Evolutionary conservation across 1,139 yeast genomes (phyloP).

Genomic region (Yamadazyma spencermartinsiae): DNA sequence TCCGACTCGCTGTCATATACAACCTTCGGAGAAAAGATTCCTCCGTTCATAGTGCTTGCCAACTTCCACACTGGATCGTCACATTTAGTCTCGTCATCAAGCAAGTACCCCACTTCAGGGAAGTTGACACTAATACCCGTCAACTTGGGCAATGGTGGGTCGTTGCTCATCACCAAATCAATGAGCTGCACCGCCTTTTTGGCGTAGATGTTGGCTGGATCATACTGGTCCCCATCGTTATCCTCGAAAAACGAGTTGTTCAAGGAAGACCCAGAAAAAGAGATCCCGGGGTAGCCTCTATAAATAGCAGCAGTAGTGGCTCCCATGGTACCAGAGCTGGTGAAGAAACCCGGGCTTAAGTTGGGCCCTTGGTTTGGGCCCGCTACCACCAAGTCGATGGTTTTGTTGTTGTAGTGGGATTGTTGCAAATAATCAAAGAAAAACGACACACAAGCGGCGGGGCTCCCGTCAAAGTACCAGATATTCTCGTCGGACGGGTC

Average conservation of each 20-base stretch:
- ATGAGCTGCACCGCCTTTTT: conserved; percentile 39
- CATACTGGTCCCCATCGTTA: conserved; percentile 27
- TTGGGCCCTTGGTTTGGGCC: conserved; percentile 51
- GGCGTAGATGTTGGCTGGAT: conserved; percentile 44
- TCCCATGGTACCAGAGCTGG: conserved; percentile 47
- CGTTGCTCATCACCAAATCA: conserved; percentile 32
- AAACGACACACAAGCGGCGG: conserved; percentile 43
- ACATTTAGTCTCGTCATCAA: conserved; percentile 30
- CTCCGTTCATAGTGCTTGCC: conserved; percentile 41
- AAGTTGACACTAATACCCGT: conserved; percentile 50
- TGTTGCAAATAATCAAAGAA: conserved; percentile 43
- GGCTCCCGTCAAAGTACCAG: conserved; percentile 50
- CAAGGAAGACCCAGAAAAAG: conserved; percentile 26
- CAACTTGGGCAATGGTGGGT: conserved; percentile 40
- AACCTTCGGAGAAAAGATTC: conserved; percentile 29
- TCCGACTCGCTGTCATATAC: conserved; percentile 22
- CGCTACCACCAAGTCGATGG: conserved; percentile 43
- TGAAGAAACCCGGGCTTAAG: conserved; percentile 36
- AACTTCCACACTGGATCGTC: conserved; percentile 37
- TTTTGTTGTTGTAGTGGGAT: conserved; percentile 27
- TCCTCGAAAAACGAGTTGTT: conserved; percentile 48
- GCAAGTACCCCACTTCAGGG: conserved; percentile 41
- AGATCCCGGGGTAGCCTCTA: conserved; percentile 39
- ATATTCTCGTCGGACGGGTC: conserved; percentile 33
- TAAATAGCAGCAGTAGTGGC: conserved; percentile 41